These are phyloP conservation scores for Mycena kentingensis DNA, from an alignment of 768 basidiomycete species.

Conservation along the genomic window DNA sequence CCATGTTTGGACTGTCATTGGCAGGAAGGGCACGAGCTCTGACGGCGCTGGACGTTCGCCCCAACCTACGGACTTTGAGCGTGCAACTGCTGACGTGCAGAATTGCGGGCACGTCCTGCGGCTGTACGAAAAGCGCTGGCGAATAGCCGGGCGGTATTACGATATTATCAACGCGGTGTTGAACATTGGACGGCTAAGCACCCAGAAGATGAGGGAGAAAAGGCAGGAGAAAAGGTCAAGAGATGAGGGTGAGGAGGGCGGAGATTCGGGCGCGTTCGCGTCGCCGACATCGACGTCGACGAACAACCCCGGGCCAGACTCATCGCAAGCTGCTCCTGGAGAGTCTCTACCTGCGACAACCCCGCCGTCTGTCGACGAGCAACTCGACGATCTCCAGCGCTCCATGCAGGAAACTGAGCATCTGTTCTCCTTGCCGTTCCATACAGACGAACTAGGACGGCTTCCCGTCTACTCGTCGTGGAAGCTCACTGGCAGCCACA, in stretches of 20 bases:
- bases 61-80: slow-evolving; percentile 33
- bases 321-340: background rate
- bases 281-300: background rate
- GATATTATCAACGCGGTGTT: slow-evolving; percentile 15
- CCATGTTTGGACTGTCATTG: slow-evolving; percentile 42
- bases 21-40: slow-evolving; percentile 16
- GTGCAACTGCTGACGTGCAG: slow-evolving; percentile 40
- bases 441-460: slow-evolving; percentile 11
- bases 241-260: background rate
- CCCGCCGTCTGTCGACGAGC: background rate
- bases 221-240: slow-evolving; percentile 3
- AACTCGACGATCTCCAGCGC: background rate
- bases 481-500: too few species aligned
- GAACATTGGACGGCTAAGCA: slow-evolving; percentile 2
- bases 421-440: slow-evolving; percentile 10
- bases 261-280: too few species aligned
- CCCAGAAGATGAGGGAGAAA: background rate
- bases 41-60: background rate
- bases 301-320: background rate
- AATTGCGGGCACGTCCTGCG: slow-evolving; percentile 37
- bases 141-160: slow-evolving; percentile 9
- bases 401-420: slow-evolving; percentile 5
- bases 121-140: slow-evolving; percentile 14
- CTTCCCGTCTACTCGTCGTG: slow-evolving; percentile 7
- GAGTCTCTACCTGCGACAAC: background rate